Evolutionary conservation across 345 rosid species (phyloP), one percentile per base, ranked within the genome.

Genomic region (Murraya koenigii): DNA sequence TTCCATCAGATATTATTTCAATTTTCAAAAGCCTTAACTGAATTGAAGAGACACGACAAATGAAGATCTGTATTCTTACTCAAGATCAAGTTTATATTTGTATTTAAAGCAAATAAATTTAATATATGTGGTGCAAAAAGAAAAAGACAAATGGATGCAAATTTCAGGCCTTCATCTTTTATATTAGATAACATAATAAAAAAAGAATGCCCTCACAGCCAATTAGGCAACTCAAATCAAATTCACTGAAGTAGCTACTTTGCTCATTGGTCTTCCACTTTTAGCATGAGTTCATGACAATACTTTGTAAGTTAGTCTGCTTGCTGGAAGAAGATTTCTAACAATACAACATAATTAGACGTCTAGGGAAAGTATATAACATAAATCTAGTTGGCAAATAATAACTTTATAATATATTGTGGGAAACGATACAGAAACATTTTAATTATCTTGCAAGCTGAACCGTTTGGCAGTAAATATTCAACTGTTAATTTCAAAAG

Each of bases 1-100:
- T 65, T 66, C 25, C 10, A 17, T 65, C n/a, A 72, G 39, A 56
- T 64, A 54, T 30, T 60, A 71, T 66, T 58, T 74, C 23, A 58
- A 33, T 30, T 26, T 56, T 41, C 28, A 55, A 25, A 77, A 55
- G 47, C 72, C 69, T 15, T 49, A 8, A 41, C 55, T 23, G 15
- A 35, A 9, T 32, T 7, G 33, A 60, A 9, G 77, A 56, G 15
- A 22, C 56, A 28, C 4, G 38, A 64, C 28, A 22, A 7, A 26
- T 71, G 60, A 39, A 44, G 52, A 30, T 26, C 20, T 15, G 15
- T 71, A 22, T 32, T 54, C 39, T 30, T 49, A 7, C 25, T 28
- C 62, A 52, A 69, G 61, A 49, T 44, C 14, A 15, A 0, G 47
- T 26, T 30, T 30, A 36, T 20, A 32, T 14, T 36, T 28, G n/a